Evolutionary conservation across 208 protist genomes (phyloP), one percentile per base, ranked within the genome.

Genomic region (Trypanosomatidae sp.): DNA sequence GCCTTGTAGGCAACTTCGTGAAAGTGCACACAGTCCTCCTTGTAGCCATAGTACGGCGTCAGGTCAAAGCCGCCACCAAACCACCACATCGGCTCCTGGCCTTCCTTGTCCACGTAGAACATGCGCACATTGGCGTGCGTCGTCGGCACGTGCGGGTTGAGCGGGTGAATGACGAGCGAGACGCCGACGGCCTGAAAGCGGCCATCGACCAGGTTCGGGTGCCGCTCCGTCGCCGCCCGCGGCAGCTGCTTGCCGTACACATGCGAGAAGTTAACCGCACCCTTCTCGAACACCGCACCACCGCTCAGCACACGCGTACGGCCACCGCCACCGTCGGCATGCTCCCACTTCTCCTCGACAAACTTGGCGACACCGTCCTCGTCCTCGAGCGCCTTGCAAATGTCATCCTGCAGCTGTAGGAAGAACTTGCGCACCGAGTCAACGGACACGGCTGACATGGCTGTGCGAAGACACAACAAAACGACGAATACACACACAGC

Each of bases 61-160:
- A 95, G 58, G 44, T 95, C 77, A 6, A 83, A 82, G 41, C 88
- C 88, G 23, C 88, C 88, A 22, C 88, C 88, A 43, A 95, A 95
- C 88, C 88, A 95, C 82, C 81, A 94, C 30, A 52, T 60, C 18
- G 57, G 60, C 28, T 61, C 58, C 27, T 50, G 43, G 16, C 41
- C 62, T 5, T 64, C 49, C 45, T 48, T 61, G 48, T 57, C 66
- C 0, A 66, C 65, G 39, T 89, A 63, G 58, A 94, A 94, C 39
- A 82, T 80, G 21, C 87, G 67, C 22, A 88, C 76, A 49, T 95
- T 95, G 38, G 76, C 55, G 53, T 95, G 88, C 16, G 87, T 66
- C 4, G 88, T 95, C 6, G 88, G 88, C 5, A 74, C 60, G 27
- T 76, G 53, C 16, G 88, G 88, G 32, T 81, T 92, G 8, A 48